Evolutionary conservation across 495 filamentous ascomycete genomes (phyloP).

Genomic region (Jackrogersella multiformis): DNA sequence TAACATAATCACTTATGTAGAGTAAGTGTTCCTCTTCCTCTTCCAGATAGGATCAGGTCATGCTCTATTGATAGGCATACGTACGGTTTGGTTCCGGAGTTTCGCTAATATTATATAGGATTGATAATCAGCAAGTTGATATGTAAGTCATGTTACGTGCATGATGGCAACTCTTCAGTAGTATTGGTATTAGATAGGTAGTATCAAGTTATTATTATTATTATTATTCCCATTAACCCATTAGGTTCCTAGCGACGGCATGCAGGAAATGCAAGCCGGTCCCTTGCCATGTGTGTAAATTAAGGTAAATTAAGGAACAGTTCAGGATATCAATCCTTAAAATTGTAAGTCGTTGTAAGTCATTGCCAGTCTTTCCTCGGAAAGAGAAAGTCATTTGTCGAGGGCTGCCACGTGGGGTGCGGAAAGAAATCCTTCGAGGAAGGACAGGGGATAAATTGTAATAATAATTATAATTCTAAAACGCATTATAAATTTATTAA

Average conservation of each 20-base stretch:
- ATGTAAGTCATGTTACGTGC: constrained; percentile 31
- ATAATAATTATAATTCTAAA: constrained; percentile 3
- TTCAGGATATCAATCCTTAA: constrained; percentile 36
- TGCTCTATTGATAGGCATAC: not conserved
- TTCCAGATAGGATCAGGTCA: constrained; percentile 15
- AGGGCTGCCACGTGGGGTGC: constrained; percentile 35
- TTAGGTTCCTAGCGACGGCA: constrained; percentile 8
- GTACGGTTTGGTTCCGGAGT: constrained; percentile 26
- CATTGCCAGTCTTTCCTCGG: constrained; percentile 24
- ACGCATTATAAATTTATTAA: constrained; percentile 15
- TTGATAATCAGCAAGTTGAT: not conserved
- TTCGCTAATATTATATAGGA: constrained; percentile 16
- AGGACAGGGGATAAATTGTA: constrained; percentile 9
- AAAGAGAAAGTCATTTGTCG: constrained; percentile 27
- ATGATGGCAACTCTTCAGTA: constrained; percentile 14
- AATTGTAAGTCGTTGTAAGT: too few relatives aligned
- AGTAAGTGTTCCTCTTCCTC: too few relatives aligned
- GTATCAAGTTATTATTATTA: too few relatives aligned
- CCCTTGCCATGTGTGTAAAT: constrained; percentile 18
- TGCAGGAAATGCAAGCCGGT: constrained; percentile 10
- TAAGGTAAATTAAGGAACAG: too few relatives aligned
- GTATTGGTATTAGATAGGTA: too few relatives aligned
- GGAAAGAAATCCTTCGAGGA: constrained; percentile 30
- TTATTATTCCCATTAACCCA: not conserved
- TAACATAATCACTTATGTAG: constrained; percentile 2